Conservation (phyloP, 2,329 filamentous ascomycete species). For the Spiromastix sp. region DNA sequence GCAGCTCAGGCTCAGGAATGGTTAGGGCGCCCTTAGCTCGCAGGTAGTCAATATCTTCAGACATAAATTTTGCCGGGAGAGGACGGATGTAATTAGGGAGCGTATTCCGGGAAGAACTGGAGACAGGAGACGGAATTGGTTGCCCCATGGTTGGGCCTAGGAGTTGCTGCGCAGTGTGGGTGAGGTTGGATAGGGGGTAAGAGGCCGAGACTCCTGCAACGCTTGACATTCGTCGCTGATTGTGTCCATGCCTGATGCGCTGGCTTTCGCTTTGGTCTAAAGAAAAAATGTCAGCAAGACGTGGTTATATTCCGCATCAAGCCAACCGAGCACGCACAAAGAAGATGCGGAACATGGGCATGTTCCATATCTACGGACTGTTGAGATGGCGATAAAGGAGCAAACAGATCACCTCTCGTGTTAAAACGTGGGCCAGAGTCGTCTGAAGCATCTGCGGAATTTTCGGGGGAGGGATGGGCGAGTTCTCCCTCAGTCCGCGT, state of each 20-base stretch:
- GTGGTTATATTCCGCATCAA: slow-evolving; percentile 7
- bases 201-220: slow-evolving; percentile 27
- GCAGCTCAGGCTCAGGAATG: slow-evolving; percentile 58
- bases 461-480: slow-evolving; percentile 22
- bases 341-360: slow-evolving; percentile 52
- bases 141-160: slow-evolving; percentile 21
- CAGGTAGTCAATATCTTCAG: slow-evolving; percentile 75
- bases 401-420: slow-evolving; percentile 18
- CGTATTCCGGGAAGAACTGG: slow-evolving; percentile 34
- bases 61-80: slow-evolving; percentile 63
- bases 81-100: slow-evolving; percentile 66
- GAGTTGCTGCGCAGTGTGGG: slow-evolving; percentile 26
- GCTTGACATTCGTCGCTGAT: slow-evolving; percentile 36
- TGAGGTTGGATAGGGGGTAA: slow-evolving; percentile 26
- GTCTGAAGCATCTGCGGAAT: slow-evolving; percentile 25
- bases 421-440: slow-evolving; percentile 21
- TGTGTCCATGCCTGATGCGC: slow-evolving; percentile 33
- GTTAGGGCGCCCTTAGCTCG: slow-evolving; percentile 74
- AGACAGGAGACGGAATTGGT: slow-evolving; percentile 34
- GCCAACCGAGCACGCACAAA: slow-evolving; percentile 43
- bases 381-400: slow-evolving; percentile 33
- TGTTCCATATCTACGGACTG: slow-evolving; percentile 37
- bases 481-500: slow-evolving; percentile 30
- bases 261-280: slow-evolving; percentile 40
- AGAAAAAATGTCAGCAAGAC: slow-evolving; percentile 5